phyloP scores from a whole-genome alignment of 2,329 filamentous ascomycete species.

The Fusarium neocosmosporiellum region DNA sequence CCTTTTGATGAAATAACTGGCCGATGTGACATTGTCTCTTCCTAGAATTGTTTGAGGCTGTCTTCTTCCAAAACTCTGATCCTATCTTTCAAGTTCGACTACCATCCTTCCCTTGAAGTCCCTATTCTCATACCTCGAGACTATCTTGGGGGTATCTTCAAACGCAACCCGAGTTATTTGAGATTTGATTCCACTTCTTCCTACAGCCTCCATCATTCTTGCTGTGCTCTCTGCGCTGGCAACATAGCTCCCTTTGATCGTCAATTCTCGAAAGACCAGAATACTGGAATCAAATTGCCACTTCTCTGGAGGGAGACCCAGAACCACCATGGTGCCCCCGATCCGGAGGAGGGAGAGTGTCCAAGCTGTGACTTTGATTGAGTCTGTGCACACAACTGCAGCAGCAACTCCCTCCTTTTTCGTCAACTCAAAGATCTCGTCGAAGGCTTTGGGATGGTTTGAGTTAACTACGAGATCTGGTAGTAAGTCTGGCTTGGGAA shows the following conservation, averaged over 20 bases:
- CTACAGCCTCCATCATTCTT: slow-evolving; percentile 48
- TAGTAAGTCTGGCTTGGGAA: slow-evolving; percentile 30
- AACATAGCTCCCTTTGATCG: slow-evolving; percentile 48
- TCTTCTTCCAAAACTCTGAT: neutral
- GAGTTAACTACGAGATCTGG: slow-evolving; percentile 47
- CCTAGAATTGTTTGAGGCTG: neutral
- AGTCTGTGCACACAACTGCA: slow-evolving; percentile 48
- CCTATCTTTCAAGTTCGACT: slow-evolving; percentile 34
- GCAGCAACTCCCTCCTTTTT: slow-evolving; percentile 47
- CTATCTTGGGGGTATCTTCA: slow-evolving; percentile 41
- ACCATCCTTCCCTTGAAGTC: slow-evolving; percentile 47
- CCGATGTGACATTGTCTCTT: neutral
- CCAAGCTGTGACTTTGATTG: slow-evolving; percentile 46
- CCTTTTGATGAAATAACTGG: neutral
- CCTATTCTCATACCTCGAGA: slow-evolving; percentile 42
- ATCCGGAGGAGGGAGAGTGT: slow-evolving; percentile 43
- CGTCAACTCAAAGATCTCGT: slow-evolving; percentile 43
- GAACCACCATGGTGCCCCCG: slow-evolving; percentile 43
- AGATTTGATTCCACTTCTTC: slow-evolving; percentile 39
- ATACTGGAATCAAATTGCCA: slow-evolving; percentile 47
- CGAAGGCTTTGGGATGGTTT: slow-evolving; percentile 22
- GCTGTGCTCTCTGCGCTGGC: slow-evolving; percentile 42
- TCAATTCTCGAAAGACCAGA: slow-evolving; percentile 47
- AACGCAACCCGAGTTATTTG: slow-evolving; percentile 44
- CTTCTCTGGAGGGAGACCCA: slow-evolving; percentile 46